Percentiles rank a stretch among this genome's conserved stretches.
phyloP scores from a whole-genome alignment of 768 basidiomycete species.

The Mycena epipterygia region DNA sequence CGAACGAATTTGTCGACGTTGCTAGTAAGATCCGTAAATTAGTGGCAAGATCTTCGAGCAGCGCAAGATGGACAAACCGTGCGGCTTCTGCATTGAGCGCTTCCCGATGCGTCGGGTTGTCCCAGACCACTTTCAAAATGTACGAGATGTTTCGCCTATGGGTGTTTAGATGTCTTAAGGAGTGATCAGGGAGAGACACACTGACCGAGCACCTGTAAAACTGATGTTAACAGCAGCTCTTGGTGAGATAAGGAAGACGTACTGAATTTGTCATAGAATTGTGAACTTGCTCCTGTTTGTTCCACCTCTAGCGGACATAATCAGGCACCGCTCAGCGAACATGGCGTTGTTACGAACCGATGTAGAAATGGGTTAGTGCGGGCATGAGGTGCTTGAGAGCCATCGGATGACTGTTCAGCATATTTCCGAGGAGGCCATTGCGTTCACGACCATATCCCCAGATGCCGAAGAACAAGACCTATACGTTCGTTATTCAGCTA shows the following conservation, averaged over 20 bases:
- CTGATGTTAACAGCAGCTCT: slow-evolving; percentile 18
- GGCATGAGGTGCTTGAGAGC: slow-evolving; percentile 93
- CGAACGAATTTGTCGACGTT: slow-evolving; percentile 94
- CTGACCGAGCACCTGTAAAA: slow-evolving; percentile 66
- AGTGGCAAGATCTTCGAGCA: background rate
- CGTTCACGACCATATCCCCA: slow-evolving; percentile 76
- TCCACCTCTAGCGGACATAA: slow-evolving; percentile 82
- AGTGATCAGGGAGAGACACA: slow-evolving; percentile 4
- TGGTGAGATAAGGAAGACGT: slow-evolving; percentile 47
- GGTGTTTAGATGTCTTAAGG: background rate
- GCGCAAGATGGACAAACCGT: slow-evolving; percentile 60
- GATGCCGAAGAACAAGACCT: slow-evolving; percentile 84
- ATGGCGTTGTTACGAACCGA: slow-evolving; percentile 66
- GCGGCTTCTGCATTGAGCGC: slow-evolving; percentile 83
- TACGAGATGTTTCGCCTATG: slow-evolving; percentile 86
- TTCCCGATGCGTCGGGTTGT: slow-evolving; percentile 89
- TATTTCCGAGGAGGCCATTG: slow-evolving; percentile 82
- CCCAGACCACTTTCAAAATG: slow-evolving; percentile 92
- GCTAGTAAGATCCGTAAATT: slow-evolving; percentile 51
- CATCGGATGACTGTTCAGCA: slow-evolving; percentile 87
- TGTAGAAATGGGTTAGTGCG: slow-evolving; percentile 94
- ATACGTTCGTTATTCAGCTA: slow-evolving; percentile 19
- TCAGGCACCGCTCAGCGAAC: background rate
- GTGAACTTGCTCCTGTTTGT: slow-evolving; percentile 96
- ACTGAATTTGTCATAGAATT: slow-evolving; percentile 99